Evolutionary conservation across 345 rosid species (phyloP).

Genomic region (Syzygium grande): DNA sequence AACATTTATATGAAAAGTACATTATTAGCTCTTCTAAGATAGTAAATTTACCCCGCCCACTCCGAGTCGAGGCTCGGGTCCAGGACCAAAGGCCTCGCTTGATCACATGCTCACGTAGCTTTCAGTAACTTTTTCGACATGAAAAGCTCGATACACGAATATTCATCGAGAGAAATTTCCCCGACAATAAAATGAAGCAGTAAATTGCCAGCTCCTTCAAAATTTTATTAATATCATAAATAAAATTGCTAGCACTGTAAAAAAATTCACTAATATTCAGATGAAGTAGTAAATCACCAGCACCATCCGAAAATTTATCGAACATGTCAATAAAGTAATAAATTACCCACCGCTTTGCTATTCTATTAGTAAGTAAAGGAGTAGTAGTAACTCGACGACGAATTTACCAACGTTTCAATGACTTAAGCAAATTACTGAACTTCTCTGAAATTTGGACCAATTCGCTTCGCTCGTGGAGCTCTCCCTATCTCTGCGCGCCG

Average conservation of each 20-base stretch:
- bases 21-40: background rate
- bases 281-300: background rate
- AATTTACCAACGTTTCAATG: background rate
- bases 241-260: background rate
- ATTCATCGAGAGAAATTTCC: background rate
- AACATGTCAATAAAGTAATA: background rate
- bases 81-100: background rate
- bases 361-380: too few relatives aligned
- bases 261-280: background rate
- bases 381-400: too few relatives aligned
- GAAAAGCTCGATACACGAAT: background rate
- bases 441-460: background rate
- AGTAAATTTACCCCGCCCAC: background rate
- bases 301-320: background rate
- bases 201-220: background rate
- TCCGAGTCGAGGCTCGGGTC: background rate
- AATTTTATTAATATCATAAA: background rate
- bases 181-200: background rate
- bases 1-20: background rate
- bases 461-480: background rate
- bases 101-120: background rate
- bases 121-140: background rate
- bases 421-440: background rate
- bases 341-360: background rate
- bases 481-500: background rate